Conservation (phyloP, 2,329 filamentous ascomycete genomes). For the Cladosporium sp. region DNA sequence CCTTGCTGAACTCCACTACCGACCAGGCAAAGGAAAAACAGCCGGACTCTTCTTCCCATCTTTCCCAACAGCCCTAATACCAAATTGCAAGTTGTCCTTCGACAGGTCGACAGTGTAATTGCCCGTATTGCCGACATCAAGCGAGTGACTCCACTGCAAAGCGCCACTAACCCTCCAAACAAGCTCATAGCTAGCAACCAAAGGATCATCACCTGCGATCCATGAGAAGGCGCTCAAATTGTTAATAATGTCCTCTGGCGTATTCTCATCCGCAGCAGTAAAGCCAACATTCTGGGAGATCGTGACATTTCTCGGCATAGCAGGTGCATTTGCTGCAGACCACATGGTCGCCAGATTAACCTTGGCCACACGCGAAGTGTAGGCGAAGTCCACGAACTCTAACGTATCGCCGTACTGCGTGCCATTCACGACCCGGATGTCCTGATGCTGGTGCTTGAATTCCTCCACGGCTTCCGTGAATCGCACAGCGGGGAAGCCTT, state of each 20-base stretch:
- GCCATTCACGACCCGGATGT: slow-evolving; percentile 46
- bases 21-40: slow-evolving; percentile 38
- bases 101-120: slow-evolving; percentile 45
- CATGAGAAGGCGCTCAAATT: slow-evolving; percentile 51
- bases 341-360: slow-evolving; percentile 54
- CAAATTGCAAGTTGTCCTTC: slow-evolving; percentile 57
- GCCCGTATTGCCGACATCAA: slow-evolving; percentile 44
- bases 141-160: slow-evolving; percentile 35
- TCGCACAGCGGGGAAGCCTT: slow-evolving; percentile 51
- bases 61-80: slow-evolving; percentile 47
- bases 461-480: slow-evolving; percentile 57
- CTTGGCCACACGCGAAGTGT: slow-evolving; percentile 48
- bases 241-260: slow-evolving; percentile 21
- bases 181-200: slow-evolving; percentile 49
- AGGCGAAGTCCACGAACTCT: slow-evolving; percentile 56
- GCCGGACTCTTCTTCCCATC: slow-evolving; percentile 50
- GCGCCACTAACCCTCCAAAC: slow-evolving; percentile 51
- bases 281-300: slow-evolving; percentile 26
- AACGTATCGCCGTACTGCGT: slow-evolving; percentile 52
- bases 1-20: no score
- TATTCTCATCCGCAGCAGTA: slow-evolving; percentile 22
- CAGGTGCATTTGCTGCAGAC: slow-evolving; percentile 50
- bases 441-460: slow-evolving; percentile 55
- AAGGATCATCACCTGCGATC: slow-evolving; percentile 37
- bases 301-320: slow-evolving; percentile 47